Conservation (phyloP, 805 yeast genomes). For the Brettanomyces nanus region DNA sequence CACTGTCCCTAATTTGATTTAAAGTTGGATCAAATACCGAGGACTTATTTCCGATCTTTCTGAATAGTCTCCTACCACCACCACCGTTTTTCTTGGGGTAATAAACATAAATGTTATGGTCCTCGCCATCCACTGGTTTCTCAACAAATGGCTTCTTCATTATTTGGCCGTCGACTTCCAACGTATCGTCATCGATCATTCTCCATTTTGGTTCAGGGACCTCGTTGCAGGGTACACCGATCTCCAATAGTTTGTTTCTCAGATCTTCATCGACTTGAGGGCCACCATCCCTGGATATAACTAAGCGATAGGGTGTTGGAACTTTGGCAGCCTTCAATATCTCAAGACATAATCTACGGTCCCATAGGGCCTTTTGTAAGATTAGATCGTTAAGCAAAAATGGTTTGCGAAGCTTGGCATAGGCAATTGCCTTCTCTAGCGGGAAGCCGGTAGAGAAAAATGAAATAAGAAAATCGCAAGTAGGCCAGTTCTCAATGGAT, state of each 20-base stretch:
- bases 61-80: conserved; percentile 89
- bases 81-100: conserved; percentile 88
- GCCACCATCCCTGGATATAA: conserved; percentile 95
- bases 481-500: conserved; percentile 94
- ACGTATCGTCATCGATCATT: conserved; percentile 84
- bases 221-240: conserved; percentile 47
- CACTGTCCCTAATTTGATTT: conserved; percentile 69
- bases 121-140: conserved; percentile 98
- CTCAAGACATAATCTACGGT: conserved; percentile 77
- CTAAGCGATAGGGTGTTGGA: conserved; percentile 82
- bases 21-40: conserved; percentile 89
- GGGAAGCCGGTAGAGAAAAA: conserved; percentile 97
- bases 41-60: conserved; percentile 95
- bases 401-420: conserved; percentile 85
- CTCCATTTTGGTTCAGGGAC: conserved; percentile 70
- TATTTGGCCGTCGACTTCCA: conserved; percentile 61
- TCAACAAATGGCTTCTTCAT: conserved; percentile 92
- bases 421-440: conserved; percentile 85
- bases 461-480: conserved; percentile 89
- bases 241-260: conserved; percentile 44
- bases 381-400: conserved; percentile 80
- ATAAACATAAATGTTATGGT: conserved; percentile 91
- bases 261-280: conserved; percentile 73
- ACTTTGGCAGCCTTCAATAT: conserved; percentile 76
- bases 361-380: conserved; percentile 96